Percentiles rank a stretch among this genome's conserved stretches.
Conservation (phyloP, 2,329 filamentous ascomycete genomes). For the Pyrenophora seminiperda region DNA sequence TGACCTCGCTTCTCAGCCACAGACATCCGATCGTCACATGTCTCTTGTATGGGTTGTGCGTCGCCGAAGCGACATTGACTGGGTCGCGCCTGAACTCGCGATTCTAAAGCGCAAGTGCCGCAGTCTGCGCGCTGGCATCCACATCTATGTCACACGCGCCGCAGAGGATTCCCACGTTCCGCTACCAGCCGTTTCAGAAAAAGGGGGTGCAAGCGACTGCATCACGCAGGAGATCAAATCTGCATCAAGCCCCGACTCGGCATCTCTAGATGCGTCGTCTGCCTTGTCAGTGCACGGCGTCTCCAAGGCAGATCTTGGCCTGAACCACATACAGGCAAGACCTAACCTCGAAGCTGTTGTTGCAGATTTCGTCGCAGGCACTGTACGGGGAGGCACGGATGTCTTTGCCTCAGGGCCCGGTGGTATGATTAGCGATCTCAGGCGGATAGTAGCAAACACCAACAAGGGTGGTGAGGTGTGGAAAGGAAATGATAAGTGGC, state of each 20-base stretch:
- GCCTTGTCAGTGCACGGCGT: constrained; percentile 37
- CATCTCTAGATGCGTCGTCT: constrained; percentile 29
- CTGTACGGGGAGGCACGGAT: constrained; percentile 32
- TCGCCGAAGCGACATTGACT: constrained; percentile 40
- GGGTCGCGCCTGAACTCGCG: constrained; percentile 45
- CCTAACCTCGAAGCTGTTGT: constrained; percentile 30
- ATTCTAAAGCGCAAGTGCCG: constrained; percentile 35
- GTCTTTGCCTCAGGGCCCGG: constrained; percentile 43
- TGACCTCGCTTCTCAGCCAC: constrained; percentile 31
- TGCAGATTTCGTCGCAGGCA: constrained; percentile 30
- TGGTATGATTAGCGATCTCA: constrained; percentile 42
- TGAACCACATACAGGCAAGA: constrained; percentile 34
- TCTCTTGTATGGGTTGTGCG: constrained; percentile 46
- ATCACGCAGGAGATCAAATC: constrained; percentile 33
- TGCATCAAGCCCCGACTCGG: constrained; percentile 19
- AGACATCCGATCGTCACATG: constrained; percentile 33
- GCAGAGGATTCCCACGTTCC: constrained; percentile 27
- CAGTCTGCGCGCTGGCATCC: constrained; percentile 34
- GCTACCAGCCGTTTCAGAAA: constrained; percentile 25
- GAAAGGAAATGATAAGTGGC: constrained; percentile 39
- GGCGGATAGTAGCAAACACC: constrained; percentile 36
- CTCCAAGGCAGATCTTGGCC: constrained; percentile 32
- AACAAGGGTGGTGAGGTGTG: constrained; percentile 42
- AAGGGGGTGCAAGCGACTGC: constrained; percentile 22
- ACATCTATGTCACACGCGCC: constrained; percentile 43